Conservation (phyloP, 2,329 filamentous ascomycete species). For the Penicillium psychrosexuale region DNA sequence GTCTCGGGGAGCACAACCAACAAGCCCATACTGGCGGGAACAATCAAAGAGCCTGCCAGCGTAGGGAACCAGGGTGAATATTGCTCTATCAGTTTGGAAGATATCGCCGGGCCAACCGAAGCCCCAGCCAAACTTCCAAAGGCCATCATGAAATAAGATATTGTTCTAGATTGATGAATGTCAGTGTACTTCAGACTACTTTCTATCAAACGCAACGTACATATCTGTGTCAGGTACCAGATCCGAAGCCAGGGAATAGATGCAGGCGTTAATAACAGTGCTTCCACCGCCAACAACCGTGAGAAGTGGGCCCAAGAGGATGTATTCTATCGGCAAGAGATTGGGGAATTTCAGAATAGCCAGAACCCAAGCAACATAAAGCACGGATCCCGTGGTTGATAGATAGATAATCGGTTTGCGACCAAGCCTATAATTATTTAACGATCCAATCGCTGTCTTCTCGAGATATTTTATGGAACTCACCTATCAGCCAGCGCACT, state of each 20-base stretch:
- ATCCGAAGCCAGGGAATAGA: background rate
- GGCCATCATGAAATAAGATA: background rate
- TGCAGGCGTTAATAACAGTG: background rate
- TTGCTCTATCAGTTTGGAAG: background rate
- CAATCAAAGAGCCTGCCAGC: background rate
- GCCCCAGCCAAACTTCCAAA: background rate
- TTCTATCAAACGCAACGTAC: background rate
- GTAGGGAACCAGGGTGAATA: background rate
- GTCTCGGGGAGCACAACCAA: background rate
- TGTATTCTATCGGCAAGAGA: background rate
- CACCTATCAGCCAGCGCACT: background rate
- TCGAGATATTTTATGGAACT: background rate
- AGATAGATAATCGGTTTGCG: background rate
- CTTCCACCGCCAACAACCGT: background rate
- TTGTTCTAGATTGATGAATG: background rate
- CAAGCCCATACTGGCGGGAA: background rate
- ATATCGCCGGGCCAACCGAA: background rate
- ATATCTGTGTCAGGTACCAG: background rate
- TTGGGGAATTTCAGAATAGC: background rate
- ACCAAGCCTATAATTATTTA: background rate
- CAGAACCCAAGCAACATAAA: background rate
- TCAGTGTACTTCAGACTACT: background rate
- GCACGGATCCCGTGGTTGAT: background rate
- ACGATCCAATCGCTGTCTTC: background rate
- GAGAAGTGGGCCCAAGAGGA: background rate